phyloP scores from a whole-genome alignment of 371 early-diverging fungal species.

The Saksenaea vasiformis region DNA sequence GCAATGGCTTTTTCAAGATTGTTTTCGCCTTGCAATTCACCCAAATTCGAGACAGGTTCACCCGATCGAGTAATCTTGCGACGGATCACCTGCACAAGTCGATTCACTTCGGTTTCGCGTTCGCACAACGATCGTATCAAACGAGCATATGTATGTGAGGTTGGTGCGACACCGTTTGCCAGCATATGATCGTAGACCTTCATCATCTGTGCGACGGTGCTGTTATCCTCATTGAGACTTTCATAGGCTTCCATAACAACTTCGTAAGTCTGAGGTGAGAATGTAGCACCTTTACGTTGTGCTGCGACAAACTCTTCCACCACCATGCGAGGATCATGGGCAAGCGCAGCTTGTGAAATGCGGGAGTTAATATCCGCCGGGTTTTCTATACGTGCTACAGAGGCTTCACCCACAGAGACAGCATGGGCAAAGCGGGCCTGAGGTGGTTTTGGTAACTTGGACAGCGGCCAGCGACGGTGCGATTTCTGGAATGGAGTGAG shows the following conservation, averaged over 20 bases:
- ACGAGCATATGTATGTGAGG: conserved; percentile 45
- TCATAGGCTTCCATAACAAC: conserved; percentile 50
- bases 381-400: conserved; percentile 10
- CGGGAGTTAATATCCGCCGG: conserved; percentile 28
- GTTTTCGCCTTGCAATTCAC: conserved; percentile 29
- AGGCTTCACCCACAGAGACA: not conserved
- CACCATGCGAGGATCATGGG: conserved; percentile 24
- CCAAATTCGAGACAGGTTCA: conserved; percentile 15
- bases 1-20: conserved; percentile 47
- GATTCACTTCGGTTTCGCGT: conserved; percentile 47
- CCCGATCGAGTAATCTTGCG: conserved; percentile 33
- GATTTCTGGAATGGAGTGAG: conserved; percentile 9
- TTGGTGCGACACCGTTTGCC: conserved; percentile 36
- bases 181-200: conserved; percentile 52
- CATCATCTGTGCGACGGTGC: conserved; percentile 36
- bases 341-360: conserved; percentile 31
- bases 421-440: conserved; percentile 18
- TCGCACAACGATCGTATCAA: conserved; percentile 42
- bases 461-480: conserved; percentile 3
- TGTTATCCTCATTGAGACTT: conserved; percentile 29
- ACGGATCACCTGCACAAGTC: conserved; percentile 28
- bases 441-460: conserved; percentile 9
- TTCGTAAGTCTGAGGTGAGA: conserved; percentile 47
- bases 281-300: conserved; percentile 22
- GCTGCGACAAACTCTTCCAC: conserved; percentile 36